Base-by-base conservation (phyloP, 1,139 yeast species). In the Candida labiduridarum region DNA sequence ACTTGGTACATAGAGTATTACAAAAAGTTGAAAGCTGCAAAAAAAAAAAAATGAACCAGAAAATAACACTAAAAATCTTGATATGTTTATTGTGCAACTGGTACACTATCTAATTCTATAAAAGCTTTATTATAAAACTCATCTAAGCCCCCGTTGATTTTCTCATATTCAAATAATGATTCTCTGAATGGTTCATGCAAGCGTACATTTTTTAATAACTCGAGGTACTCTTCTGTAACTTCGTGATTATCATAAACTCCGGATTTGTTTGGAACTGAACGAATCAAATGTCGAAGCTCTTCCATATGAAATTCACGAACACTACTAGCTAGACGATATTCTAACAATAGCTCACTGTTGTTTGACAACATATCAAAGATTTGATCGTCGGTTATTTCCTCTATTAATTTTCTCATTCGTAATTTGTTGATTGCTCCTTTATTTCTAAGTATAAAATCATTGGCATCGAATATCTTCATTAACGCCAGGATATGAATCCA, bases 181-280 rank as follows among this genome's bases (percentile, higher is more conserved):
- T 64, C 66, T 49, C 69, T 62, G 25, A 67, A 57, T 4, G 72
- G 72, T 40, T 54, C 54, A 29, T 63, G 57, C 63, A 68, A 61
- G 25, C 57, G 58, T 29, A 68, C 66, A 31, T 44, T 35, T 11
- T 46, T 40, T 15, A 53, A 25, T 22, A 53, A 43, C 8, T 47
- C 38, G 4, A 16, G 10, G 33, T 53, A 52, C 19, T 50, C 49
- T 2, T 18, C 27, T 2, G 27, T 18, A 12, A 34, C 35, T 5
- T 44, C 16, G 2, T 30, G 10, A 15, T 41, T 30, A 45, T 54
- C 56, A 22, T 45, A 25, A 5, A 51, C 41, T 29, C 51, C 45
- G 8, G 52, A 50, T 8, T 34, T 22, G 10, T 25, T 14, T n/a
- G 29, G 29, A 25, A 46, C 41, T 14, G 51, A 45, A 14, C 29